A percentile compares a stretch with the other conserved stretches of the same genome.
Evolutionary conservation across 2,329 filamentous ascomycete genomes (phyloP).

Genomic region (Chrysoporthe deuterocubensis): DNA sequence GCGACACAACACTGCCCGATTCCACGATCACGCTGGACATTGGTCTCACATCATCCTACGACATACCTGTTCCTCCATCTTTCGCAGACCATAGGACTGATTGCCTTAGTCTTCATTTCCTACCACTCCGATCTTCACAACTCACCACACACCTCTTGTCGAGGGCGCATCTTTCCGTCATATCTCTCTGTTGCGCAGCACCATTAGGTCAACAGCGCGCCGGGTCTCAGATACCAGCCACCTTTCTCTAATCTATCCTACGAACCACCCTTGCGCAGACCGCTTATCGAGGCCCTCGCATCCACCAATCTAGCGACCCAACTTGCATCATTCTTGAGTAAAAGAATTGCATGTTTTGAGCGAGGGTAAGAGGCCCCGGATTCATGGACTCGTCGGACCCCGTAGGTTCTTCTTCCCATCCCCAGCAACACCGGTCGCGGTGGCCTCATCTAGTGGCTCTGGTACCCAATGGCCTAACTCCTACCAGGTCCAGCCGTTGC

Average conservation of each 20-base stretch:
- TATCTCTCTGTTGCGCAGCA: background rate
- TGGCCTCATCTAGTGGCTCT: constrained; percentile 1
- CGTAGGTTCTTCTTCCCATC: constrained; percentile 20
- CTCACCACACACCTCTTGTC: background rate
- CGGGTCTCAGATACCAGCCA: constrained; percentile 23
- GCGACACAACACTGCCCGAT: constrained; percentile 12
- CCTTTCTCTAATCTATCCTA: constrained; percentile 23
- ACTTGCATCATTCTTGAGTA: constrained; percentile 8
- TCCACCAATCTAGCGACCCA: constrained; percentile 21
- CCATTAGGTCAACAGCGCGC: background rate
- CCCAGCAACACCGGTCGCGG: background rate
- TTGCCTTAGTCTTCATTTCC: constrained; percentile 16
- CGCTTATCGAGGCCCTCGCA: constrained; percentile 16
- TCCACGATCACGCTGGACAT: constrained; percentile 5
- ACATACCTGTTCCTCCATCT: constrained; percentile 16
- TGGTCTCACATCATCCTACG: constrained; percentile 16
- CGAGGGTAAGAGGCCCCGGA: constrained; percentile 1
- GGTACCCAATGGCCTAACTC: constrained; percentile 21
- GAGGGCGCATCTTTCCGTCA: constrained; percentile 1
- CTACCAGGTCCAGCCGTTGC: constrained; percentile 72
- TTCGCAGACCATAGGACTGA: constrained; percentile 17
- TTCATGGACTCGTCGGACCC: constrained; percentile 24
- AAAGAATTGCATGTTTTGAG: constrained; percentile 13
- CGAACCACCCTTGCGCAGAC: constrained; percentile 19
- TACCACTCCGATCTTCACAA: background rate